Base-by-base conservation (phyloP, 78 protist species). In the Paratrimastix pyriformis region DNA sequence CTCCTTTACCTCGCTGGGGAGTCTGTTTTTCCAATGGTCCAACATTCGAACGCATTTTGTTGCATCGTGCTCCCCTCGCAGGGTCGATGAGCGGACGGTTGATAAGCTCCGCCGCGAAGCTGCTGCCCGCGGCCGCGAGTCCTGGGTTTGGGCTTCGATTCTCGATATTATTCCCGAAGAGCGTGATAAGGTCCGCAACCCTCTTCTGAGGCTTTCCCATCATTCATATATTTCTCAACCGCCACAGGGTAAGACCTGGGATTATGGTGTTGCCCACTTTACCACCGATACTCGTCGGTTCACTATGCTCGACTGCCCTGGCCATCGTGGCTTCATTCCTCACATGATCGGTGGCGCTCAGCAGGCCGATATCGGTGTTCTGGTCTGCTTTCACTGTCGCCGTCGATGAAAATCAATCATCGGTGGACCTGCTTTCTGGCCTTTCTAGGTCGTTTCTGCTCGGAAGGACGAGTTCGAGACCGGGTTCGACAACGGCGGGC, bases 311-410 rank as follows among this genome's bases (percentile, higher is more conserved):
- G 84, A 80, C 37, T 72, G 69, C n/a, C 84, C 84, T 43, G 84
- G 84, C 54, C 84, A 80, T 29, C 8, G 40, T 2, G 55, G 59
- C 26, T 68, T 66, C 62, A 65, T 78, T 40, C 58, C 72, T 39
- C 65, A 66, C 75, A 78, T 80, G 84, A 72, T 80, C 40, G 79
- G 79, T 54, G 84, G 84, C 5, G 45, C 84, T 3, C 4, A 79
- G 13, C 84, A 80, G 42, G 84, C 84, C 11, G 84, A 80, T 11
- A 3, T 64, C 1, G 84, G 68, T 4, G 73, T 80, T 26, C 73
- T 80, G n/a, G 57, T n/a, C n/a, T n/a, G n/a, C n/a, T n/a, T n/a
- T n/a, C n/a, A n/a, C n/a, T n/a, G n/a, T n/a, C n/a, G n/a, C n/a
- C n/a, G n/a, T n/a, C n/a, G n/a, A n/a, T n/a, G n/a, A n/a, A n/a